Percentiles rank a stretch among this genome's conserved stretches.
Evolutionary conservation across 2,329 filamentous ascomycete genomes (phyloP).

Genomic region (Hymenoscyphus repandus): DNA sequence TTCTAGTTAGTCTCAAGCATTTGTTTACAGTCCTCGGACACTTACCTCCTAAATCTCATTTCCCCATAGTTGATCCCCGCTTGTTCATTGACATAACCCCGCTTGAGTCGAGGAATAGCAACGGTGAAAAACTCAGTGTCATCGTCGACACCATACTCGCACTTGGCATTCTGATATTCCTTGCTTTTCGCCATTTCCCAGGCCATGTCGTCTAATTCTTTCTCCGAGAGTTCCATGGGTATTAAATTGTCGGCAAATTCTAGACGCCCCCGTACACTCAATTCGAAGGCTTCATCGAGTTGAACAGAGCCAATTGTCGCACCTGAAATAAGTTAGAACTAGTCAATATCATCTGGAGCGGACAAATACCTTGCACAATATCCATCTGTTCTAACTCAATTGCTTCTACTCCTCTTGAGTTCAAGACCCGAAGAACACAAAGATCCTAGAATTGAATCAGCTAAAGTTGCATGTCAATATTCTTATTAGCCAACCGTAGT

Average conservation of each 20-base stretch:
- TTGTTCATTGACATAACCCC: conserved; percentile 30
- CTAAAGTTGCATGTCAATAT: no score
- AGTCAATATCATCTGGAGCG: no score
- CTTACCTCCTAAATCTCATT: conserved; percentile 14
- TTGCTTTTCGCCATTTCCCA: conserved; percentile 37
- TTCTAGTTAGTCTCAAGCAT: background rate
- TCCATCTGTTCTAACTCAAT: conserved; percentile 22
- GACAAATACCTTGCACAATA: conserved; percentile 14
- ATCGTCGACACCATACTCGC: conserved; percentile 34
- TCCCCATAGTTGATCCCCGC: conserved; percentile 22
- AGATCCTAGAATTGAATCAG: conserved; percentile 31
- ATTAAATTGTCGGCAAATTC: conserved; percentile 23
- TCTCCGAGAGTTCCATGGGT: conserved; percentile 21
- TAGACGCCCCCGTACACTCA: conserved; percentile 30
- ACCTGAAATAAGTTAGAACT: conserved; percentile 7
- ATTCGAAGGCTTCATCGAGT: conserved; percentile 37
- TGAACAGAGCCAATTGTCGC: conserved; percentile 33
- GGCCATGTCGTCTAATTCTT: conserved; percentile 31
- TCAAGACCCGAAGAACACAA: conserved; percentile 33
- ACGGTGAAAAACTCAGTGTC: conserved; percentile 34
- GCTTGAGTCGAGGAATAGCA: conserved; percentile 31
- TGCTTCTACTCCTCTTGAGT: conserved; percentile 23
- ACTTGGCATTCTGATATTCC: conserved; percentile 37
- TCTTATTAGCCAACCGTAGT: conserved; percentile 28
- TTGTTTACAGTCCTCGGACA: background rate